Base-by-base conservation (phyloP, 805 yeast species). In the Kuraishia hungarica region DNA sequence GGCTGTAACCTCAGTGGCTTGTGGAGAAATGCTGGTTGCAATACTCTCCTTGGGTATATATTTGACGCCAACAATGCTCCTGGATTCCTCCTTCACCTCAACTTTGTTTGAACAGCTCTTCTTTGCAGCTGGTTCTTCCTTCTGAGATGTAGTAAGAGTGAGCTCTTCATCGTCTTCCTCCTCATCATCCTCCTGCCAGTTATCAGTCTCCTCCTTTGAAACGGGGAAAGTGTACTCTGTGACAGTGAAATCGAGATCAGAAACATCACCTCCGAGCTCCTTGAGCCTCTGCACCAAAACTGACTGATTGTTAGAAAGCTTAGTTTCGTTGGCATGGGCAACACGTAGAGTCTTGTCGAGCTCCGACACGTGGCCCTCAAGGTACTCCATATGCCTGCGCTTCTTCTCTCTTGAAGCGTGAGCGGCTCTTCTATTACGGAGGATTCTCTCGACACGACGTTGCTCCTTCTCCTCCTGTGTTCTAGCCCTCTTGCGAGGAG, bases 401-500 rank as follows among this genome's bases (percentile, higher is more conserved):
- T 93, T 93, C 81, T 93, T 92, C 67, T 94, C 99, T 61, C 99
- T 82, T 28, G 97, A 89, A 54, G 97, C 96, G 69, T 93, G 98
- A 51, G 99, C 99, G 17, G 98, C 98, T 67, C 93, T 87, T 66
- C 98, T 82, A 72, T 93, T 93, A 68, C 99, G 81, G 63, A 93
- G 76, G 53, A 94, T 92, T 53, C 99, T 78, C 72, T 94, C 98
- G 54, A 92, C 83, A 51, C 97, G 81, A 61, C 98, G 85, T 73
- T 93, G 98, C 71, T 94, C 98, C 74, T 93, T 94, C 73, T 93
- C 98, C 72, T 92, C 97, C 62, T 88, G 82, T 48, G 99, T 94
- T 78, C 88, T 90, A 6, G 99, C 98, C 62, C 98, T 83, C 76
- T 94, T 94, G 60, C 98, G 82, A 54, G 98, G 98, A 29, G 97